phyloP scores from a whole-genome alignment of 805 yeast genomes.

The Lipomyces yamanashiensis region DNA sequence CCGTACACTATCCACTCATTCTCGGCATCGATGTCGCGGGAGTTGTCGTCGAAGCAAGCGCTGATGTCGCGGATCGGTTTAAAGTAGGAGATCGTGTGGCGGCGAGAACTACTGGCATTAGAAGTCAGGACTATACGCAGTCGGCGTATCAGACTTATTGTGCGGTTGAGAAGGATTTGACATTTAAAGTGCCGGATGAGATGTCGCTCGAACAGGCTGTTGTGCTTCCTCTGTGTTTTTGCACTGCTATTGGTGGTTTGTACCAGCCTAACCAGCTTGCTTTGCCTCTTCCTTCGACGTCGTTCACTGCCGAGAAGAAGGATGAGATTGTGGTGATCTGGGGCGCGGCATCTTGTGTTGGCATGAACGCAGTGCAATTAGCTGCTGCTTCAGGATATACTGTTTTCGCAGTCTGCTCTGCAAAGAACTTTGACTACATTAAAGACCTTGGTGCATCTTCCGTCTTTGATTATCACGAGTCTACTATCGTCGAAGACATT shows the following conservation, averaged over 20 bases:
- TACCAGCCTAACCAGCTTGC: constrained; percentile 4
- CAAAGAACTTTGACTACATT: constrained; percentile 51
- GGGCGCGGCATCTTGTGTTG: constrained; percentile 74
- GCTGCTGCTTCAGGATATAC: constrained; percentile 57
- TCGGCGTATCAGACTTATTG: constrained; percentile 1
- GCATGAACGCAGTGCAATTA: constrained; percentile 61
- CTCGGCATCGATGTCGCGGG: too few species aligned
- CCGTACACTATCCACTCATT: too few species aligned
- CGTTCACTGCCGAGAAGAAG: neutral
- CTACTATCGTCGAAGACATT: constrained; percentile 26
- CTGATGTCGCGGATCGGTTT: too few species aligned
- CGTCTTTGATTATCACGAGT: constrained; percentile 53
- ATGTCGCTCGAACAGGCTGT: constrained; percentile 35
- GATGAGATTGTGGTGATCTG: constrained; percentile 51
- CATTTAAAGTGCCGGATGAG: constrained; percentile 29
- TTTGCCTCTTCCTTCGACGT: neutral
- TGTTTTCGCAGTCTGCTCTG: constrained; percentile 58
- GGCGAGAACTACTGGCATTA: neutral
- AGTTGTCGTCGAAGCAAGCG: too few species aligned
- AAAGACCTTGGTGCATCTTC: constrained; percentile 57
- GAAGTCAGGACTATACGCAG: neutral
- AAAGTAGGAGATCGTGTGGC: too few species aligned
- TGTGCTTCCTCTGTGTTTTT: constrained; percentile 35
- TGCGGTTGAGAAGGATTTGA: neutral
- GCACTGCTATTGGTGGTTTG: constrained; percentile 34